A percentile compares a stretch with the other conserved stretches of the same genome.
Conservation (phyloP, 306 rosid species). For the Comarum palustre region DNA sequence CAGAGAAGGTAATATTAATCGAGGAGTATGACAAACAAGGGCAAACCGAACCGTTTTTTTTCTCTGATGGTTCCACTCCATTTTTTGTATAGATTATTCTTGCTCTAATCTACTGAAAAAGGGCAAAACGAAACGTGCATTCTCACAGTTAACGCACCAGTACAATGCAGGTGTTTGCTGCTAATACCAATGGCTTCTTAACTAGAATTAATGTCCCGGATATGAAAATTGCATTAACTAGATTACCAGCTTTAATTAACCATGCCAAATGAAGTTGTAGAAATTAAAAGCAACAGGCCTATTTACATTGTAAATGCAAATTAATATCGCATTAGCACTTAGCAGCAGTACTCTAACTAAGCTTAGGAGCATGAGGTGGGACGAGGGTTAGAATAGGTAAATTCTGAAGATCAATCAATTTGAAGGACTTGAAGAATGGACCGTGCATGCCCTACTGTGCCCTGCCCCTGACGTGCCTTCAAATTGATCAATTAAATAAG, state of each 20-base stretch:
- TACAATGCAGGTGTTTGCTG: background rate
- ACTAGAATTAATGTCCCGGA: background rate
- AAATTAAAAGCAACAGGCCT: no score
- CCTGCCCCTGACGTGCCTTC: background rate
- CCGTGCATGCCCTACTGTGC: background rate
- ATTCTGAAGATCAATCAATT: background rate
- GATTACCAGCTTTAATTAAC: no score
- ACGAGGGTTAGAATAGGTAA: background rate
- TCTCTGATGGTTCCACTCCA: no score
- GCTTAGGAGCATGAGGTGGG: background rate
- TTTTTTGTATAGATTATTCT: no score
- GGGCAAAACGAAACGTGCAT: constrained; percentile 1
- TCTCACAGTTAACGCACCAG: background rate
- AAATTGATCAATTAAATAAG: background rate
- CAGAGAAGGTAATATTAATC: background rate
- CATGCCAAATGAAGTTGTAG: no score
- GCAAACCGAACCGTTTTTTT: constrained; percentile 2
- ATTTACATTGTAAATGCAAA: no score
- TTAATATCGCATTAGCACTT: no score
- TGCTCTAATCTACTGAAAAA: no score
- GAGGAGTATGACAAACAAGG: background rate
- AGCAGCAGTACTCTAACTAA: background rate
- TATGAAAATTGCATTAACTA: no score
- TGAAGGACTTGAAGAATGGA: background rate
- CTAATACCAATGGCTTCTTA: background rate